These are phyloP conservation scores for Erodium maritimum DNA, from an alignment of 345 rosid genomes.

Conservation along the genomic window DNA sequence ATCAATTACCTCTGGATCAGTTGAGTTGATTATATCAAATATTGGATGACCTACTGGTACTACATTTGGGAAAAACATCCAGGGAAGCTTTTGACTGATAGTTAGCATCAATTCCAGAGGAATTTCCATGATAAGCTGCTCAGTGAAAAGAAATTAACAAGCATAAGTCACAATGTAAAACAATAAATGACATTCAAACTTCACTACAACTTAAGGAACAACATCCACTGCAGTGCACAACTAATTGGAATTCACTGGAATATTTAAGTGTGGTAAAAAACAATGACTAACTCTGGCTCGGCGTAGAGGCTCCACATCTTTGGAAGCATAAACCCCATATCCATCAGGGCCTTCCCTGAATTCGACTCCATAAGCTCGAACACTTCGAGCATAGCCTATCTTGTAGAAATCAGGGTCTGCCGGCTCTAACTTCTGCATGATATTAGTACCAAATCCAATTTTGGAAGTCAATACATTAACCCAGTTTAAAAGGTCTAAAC, in stretches of 20 bases:
- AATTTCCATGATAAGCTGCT: conserved; percentile 87
- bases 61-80: conserved; percentile 97
- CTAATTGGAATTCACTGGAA: not conserved
- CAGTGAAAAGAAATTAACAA: conserved; percentile 3
- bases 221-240: not conserved
- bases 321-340: conserved; percentile 84
- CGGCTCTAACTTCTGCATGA: conserved; percentile 34
- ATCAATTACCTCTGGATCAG: conserved; percentile 63
- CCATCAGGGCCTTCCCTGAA: conserved; percentile 90
- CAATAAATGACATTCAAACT: not conserved
- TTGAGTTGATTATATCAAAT: conserved; percentile 81
- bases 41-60: conserved; percentile 90
- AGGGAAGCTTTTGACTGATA: conserved; percentile 70
- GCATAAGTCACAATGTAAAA: not conserved
- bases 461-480: not conserved
- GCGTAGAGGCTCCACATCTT: conserved; percentile 68
- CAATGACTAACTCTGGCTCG: conserved; percentile 66
- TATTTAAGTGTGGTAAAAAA: not conserved
- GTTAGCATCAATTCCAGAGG: conserved; percentile 87
- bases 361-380: conserved; percentile 86
- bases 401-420: conserved; percentile 93
- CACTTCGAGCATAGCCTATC: conserved; percentile 71
- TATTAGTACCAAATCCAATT: not conserved
- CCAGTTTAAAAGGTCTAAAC: not conserved
- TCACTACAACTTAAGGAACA: not conserved